phyloP scores from a whole-genome alignment of 345 rosid species.

The Lepidium africanum region DNA sequence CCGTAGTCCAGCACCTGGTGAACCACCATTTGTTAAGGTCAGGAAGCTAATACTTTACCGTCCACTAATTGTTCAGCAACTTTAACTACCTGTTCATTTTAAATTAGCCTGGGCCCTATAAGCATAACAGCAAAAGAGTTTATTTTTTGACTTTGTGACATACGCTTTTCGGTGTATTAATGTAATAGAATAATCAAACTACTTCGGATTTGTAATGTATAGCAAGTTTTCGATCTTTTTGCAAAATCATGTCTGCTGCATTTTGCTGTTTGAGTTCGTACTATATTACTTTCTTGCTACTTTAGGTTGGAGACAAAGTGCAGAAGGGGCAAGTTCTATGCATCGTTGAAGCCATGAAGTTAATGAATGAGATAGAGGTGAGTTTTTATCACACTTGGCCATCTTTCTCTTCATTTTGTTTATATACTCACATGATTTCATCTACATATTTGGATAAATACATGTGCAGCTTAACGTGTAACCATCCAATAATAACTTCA shows the following conservation, averaged over 20 bases:
- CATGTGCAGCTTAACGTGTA: not conserved
- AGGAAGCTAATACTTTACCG: not conserved
- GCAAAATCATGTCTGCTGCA: not conserved
- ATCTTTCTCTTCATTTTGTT: not conserved
- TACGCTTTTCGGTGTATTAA: not conserved
- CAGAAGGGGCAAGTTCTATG: conserved; percentile 85
- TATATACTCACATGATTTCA: not conserved
- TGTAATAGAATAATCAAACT: not conserved
- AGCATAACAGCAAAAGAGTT: not conserved
- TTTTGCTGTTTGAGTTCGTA: not conserved
- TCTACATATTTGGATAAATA: not conserved
- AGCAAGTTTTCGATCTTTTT: not conserved
- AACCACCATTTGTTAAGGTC: conserved; percentile 80
- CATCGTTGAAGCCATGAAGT: conserved; percentile 91
- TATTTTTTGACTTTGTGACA: not conserved
- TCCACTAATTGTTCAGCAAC: not conserved
- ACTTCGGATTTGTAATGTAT: not conserved
- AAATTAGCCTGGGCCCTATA: not conserved
- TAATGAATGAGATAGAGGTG: conserved; percentile 95
- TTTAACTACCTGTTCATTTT: not conserved
- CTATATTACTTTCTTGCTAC: not conserved
- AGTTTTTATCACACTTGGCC: conserved; percentile 15
- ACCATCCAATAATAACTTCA: not conserved
- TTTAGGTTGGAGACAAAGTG: conserved; percentile 89
- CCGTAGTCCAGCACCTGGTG: conserved; percentile 69